Evolutionary conservation across 176 grass and related monocot genomes (phyloP).

Genomic region (Triticum aestivum): IWGSC_CS_RefSeq_v2.1 NC_057794.1:569665765-569666264

Average conservation of each 20-base stretch:
- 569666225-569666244: constrained; percentile 64
- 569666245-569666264: constrained; percentile 70
- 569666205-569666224: constrained; percentile 66
- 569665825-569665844: not conserved
- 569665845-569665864: not conserved
- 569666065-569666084: constrained; percentile 68
- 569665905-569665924: not conserved
- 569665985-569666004: constrained; percentile 73
- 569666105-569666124: constrained; percentile 38
- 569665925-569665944: constrained; percentile 28
- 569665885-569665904: not conserved
- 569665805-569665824: not conserved
- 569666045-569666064: constrained; percentile 79
- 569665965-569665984: constrained; percentile 49
- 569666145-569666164: not conserved
- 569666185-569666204: not conserved
- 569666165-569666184: not conserved
- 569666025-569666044: constrained; percentile 53
- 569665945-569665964: constrained; percentile 60
- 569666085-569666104: constrained; percentile 61
- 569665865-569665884: not conserved
- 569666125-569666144: not conserved
- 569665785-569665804: not conserved
- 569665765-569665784: not conserved
- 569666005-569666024: constrained; percentile 66